Evolutionary conservation across 2,329 filamentous ascomycete species (phyloP), one percentile per base, ranked within the genome.

Genomic region (Aspergillus candidus): DNA sequence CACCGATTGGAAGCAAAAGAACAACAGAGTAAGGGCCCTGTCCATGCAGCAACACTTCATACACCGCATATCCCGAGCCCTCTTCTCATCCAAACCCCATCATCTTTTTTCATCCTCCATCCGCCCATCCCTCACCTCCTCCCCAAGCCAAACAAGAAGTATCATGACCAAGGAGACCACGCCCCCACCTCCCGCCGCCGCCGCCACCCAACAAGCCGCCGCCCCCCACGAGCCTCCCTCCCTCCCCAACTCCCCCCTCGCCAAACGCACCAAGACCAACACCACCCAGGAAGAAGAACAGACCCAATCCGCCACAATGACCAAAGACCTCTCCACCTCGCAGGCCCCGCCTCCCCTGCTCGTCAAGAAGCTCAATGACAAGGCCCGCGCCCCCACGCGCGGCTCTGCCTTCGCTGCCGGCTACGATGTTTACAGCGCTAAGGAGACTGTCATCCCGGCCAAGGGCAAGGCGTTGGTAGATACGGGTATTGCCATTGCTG

Each of bases 361-460:
- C 50, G 82, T 98, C 70, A 91, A 96, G 77, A 89, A 94, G 69
- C 83, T 97, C 47, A 85, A 85, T 7, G 74, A 82, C 32, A 81
- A 84, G 51, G 93, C 84, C n/a, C 79, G 78, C 37, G 76, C 90
- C 17, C 93, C 93, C 10, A 97, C 88, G 0, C 83, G 91, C 43
- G 93, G 93, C 54, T 94, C 87, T 54, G 84, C 83, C 41, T 90
- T 87, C 61, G 88, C 93, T 1, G 93, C 93, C 1, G 93, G 93
- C 31, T 97, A 97, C 71, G 93, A 98, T 68, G 64, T 98, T 46
- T 97, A 96, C 70, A 84, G 74, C 40, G 79, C 88, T 2, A 80
- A 80, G 60, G 79, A 84, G 32, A 84, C 83, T 4, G 77, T 79
- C 2, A 83, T 98, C 44, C 90, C 90, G 0, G 82, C 86, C 2